These are phyloP conservation scores for Effrenium voratum DNA, from an alignment of 73 alveolate species.

Conservation along the genomic window DNA sequence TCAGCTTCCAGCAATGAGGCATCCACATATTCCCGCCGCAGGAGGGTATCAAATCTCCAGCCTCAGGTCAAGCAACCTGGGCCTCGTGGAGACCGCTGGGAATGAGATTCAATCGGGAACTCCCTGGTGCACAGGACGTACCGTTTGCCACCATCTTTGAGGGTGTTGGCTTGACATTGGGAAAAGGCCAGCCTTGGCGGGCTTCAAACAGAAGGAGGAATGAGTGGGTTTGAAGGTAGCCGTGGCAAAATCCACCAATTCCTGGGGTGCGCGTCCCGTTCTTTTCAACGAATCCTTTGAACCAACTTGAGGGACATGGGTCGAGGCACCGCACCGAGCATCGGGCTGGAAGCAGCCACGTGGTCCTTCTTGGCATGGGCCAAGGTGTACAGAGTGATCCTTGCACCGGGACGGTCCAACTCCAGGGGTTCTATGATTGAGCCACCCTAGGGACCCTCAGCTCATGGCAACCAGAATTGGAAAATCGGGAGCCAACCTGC, in stretches of 20 bases:
- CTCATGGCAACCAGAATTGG: no score
- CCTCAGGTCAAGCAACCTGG: neutral
- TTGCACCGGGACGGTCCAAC: neutral
- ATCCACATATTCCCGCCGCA: conserved; percentile 68
- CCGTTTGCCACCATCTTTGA: no score
- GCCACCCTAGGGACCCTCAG: neutral
- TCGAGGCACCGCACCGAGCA: neutral
- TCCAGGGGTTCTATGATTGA: neutral
- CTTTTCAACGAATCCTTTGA: neutral
- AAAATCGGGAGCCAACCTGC: no score
- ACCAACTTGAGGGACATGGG: neutral
- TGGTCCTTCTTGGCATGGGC: conserved; percentile 80
- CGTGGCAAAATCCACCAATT: no score
- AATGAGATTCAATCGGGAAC: no score
- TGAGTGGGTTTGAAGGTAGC: no score
- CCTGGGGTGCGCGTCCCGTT: no score
- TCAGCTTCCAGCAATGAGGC: conserved; percentile 9
- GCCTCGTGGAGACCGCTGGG: no score
- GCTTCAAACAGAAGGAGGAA: no score
- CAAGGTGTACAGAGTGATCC: conserved; percentile 83
- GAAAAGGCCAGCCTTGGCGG: no score
- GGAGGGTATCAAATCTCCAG: conserved; percentile 82
- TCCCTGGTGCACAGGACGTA: no score
- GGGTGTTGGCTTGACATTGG: no score
- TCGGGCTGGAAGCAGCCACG: neutral